These are phyloP conservation scores for Suillus subaureus DNA, from an alignment of 768 basidiomycete species.

Conservation along the genomic window DNA sequence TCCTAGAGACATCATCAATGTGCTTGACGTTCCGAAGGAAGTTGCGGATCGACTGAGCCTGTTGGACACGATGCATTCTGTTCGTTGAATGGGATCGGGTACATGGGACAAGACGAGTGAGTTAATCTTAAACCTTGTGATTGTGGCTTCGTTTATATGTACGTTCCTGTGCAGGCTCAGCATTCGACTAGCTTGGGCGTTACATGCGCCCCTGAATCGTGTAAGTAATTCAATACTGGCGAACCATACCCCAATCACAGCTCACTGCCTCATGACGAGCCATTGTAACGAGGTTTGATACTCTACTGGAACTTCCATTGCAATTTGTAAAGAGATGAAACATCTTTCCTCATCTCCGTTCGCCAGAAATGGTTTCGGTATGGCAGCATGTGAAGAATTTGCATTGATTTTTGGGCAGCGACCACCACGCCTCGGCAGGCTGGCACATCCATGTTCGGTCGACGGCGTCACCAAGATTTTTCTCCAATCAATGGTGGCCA, in stretches of 20 bases:
- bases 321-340: no score
- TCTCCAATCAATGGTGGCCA: not conserved
- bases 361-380: no score
- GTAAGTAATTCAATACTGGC: not conserved
- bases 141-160: not conserved
- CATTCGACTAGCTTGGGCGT: not conserved
- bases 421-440: not conserved
- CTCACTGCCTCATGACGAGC: no score
- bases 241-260: not conserved
- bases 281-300: no score
- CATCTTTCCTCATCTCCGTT: no score
- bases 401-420: no score
- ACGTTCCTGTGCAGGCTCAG: not conserved
- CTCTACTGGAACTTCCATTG: no score
- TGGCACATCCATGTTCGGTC: conserved; percentile 1
- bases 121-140: not conserved
- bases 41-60: not conserved
- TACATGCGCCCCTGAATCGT: not conserved
- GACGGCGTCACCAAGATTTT: not conserved
- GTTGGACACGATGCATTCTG: no score
- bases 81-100: not conserved
- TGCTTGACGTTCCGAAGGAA: no score
- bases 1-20: no score
- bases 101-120: not conserved
- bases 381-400: no score